Percentiles rank a stretch among this genome's conserved stretches.
These are phyloP conservation scores for Xylariaceae sp. DNA, from an alignment of 2,329 filamentous ascomycete genomes.

Conservation along the genomic window DNA sequence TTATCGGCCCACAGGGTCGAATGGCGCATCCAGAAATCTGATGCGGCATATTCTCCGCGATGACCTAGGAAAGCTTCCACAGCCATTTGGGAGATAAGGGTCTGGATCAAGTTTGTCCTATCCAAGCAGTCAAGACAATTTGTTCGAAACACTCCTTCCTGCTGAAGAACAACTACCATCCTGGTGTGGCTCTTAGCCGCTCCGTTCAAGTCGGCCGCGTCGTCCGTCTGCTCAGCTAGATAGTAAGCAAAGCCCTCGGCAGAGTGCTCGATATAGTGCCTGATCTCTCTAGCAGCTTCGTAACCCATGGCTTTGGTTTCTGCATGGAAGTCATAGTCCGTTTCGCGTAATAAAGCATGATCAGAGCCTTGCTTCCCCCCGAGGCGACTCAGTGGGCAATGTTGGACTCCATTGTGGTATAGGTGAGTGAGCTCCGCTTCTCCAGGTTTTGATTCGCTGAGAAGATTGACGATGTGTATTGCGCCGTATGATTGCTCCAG, in stretches of 20 bases:
- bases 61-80: conserved; percentile 79
- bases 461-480: conserved; percentile 86
- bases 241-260: conserved; percentile 92
- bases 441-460: conserved; percentile 84
- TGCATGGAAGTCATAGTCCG: conserved; percentile 95
- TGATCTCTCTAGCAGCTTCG: conserved; percentile 83
- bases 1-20: conserved; percentile 96
- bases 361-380: conserved; percentile 55
- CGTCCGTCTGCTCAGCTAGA: conserved; percentile 67
- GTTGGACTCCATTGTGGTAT: conserved; percentile 72
- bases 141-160: conserved; percentile 92
- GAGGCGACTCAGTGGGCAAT: conserved; percentile 65
- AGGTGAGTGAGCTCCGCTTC: conserved; percentile 79
- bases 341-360: conserved; percentile 71
- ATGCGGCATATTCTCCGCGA: conserved; percentile 60
- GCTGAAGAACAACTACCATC: conserved; percentile 72
- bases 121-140: conserved; percentile 97
- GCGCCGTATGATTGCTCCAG: conserved; percentile 83
- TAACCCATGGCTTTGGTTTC: conserved; percentile 88
- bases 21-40: conserved; percentile 89
- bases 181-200: conserved; percentile 35
- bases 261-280: conserved; percentile 70
- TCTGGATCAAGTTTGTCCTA: conserved; percentile 92
- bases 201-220: conserved; percentile 37
- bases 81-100: conserved; percentile 90